phyloP scores from a whole-genome alignment of 257 asterid genomes.

The Jacaranda copaia region DNA sequence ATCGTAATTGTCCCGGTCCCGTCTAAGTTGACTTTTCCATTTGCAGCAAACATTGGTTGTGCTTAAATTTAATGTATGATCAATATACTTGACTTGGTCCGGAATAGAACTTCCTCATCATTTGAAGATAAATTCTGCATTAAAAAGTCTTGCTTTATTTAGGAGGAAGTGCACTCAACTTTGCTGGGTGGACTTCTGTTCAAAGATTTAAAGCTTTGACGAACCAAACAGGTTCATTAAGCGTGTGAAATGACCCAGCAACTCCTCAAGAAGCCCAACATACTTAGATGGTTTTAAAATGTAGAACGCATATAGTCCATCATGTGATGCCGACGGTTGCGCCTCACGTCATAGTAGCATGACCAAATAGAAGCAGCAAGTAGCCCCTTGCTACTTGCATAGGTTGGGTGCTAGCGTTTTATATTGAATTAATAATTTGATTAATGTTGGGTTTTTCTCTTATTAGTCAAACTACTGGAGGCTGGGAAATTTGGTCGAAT shows the following conservation, averaged over 20 bases:
- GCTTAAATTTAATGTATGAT: not conserved
- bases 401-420: not conserved
- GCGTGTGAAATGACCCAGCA: too few relatives aligned
- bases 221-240: too few relatives aligned
- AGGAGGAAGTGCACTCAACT: too few relatives aligned
- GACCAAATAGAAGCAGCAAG: not conserved
- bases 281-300: too few relatives aligned
- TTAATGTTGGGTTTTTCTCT: not conserved
- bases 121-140: not conserved
- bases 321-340: too few relatives aligned
- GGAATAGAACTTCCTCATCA: not conserved
- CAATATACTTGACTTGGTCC: not conserved
- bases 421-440: not conserved
- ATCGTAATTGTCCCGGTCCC: not conserved
- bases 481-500: slow-evolving; percentile 13
- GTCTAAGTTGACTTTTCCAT: not conserved
- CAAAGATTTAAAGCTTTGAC: too few relatives aligned
- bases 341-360: not conserved
- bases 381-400: slow-evolving; percentile 11
- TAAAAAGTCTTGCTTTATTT: too few relatives aligned
- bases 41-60: not conserved
- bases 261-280: too few relatives aligned
- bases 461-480: not conserved
- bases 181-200: too few relatives aligned
- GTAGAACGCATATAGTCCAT: too few relatives aligned